Evolutionary conservation across 139 green algal genomes (phyloP), one percentile per base, ranked within the genome.

Genomic region (Zygnema circumcarinatum): DNA sequence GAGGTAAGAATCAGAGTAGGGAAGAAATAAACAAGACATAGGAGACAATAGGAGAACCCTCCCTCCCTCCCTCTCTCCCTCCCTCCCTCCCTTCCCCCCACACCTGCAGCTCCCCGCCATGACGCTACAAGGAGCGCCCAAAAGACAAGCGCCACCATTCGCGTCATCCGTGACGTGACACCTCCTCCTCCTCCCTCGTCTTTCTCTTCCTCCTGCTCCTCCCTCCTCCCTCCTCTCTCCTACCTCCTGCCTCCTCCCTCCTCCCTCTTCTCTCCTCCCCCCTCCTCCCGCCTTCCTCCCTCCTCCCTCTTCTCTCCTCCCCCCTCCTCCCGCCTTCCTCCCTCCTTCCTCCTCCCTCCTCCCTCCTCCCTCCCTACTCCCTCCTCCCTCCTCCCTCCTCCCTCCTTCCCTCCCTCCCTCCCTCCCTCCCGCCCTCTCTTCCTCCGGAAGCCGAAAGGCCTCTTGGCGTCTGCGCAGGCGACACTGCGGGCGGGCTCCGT

Each of bases 231-330:
- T 62, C 76, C 2, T 74, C 39, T 11, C 76, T 29, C 31, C 76
- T 1, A n/a, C 47, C 32, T 2, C 20, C 33, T 74, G 25, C 38
- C 38, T 32, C 76, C 76, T 84, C 39, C 40, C 76, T 29, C 22
- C 76, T 74, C 38, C 39, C 76, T 32, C 35, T 62, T 35, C 76
- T 1, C 38, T 62, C 0, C 20, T 35, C 25, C 39, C 38, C 0
- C 76, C 39, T 76, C 76, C 76, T 78, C 38, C 76, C 76, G 21
- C 38, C 20, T 32, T 53, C 67, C 76, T 35, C 31, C 29, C 76
- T 2, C 39, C 29, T 20, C 76, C 29, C 67, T 62, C 76, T 20
- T 74, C 39, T 11, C 76, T 29, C 31, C 76, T 1, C 3, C 7
- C 76, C 3, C 25, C 39, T 1, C 38, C 38, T 33, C 76, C 38